These are phyloP conservation scores for Phlebiopsis gigantea DNA, from an alignment of 768 basidiomycete species.

Conservation along the genomic window DNA sequence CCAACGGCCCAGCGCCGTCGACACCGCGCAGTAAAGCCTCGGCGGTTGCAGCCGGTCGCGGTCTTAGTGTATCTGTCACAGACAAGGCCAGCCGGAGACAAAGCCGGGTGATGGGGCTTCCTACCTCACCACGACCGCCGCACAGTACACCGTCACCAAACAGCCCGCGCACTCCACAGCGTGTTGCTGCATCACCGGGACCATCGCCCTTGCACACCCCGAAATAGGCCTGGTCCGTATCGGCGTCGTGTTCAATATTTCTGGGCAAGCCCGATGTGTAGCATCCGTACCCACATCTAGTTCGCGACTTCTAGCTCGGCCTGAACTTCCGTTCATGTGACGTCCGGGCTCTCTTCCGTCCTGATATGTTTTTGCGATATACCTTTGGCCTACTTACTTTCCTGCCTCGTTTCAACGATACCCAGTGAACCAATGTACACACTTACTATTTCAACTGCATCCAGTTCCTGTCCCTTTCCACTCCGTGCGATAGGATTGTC, in stretches of 20 bases:
- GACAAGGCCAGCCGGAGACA: constrained; percentile 55
- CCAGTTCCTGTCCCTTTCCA: background rate
- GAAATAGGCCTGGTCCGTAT: constrained; percentile 4
- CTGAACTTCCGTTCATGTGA: background rate
- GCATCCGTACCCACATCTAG: background rate
- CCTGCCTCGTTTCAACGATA: constrained; percentile 1
- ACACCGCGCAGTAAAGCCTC: constrained; percentile 45
- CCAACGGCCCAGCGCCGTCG: constrained; percentile 24
- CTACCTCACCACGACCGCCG: constrained; percentile 33
- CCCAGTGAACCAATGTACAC: constrained; percentile 5
- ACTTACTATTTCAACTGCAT: constrained; percentile 1
- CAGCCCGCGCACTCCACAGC: constrained; percentile 12
- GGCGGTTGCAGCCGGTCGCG: constrained; percentile 57
- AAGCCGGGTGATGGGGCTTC: constrained; percentile 61
- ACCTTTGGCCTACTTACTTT: constrained; percentile 2
- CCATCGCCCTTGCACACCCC: constrained; percentile 11
- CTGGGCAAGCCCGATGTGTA: background rate
- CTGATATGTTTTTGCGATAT: constrained; percentile 7
- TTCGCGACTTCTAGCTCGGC: background rate
- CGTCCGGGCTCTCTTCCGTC: background rate
- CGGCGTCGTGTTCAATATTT: background rate
- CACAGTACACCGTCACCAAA: constrained; percentile 1
- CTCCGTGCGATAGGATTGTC: background rate
- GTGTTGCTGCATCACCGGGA: background rate
- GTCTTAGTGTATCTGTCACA: constrained; percentile 59